These are phyloP conservation scores for Cajanus cajan DNA, from an alignment of 306 rosid species.

Conservation along the genomic window DNA sequence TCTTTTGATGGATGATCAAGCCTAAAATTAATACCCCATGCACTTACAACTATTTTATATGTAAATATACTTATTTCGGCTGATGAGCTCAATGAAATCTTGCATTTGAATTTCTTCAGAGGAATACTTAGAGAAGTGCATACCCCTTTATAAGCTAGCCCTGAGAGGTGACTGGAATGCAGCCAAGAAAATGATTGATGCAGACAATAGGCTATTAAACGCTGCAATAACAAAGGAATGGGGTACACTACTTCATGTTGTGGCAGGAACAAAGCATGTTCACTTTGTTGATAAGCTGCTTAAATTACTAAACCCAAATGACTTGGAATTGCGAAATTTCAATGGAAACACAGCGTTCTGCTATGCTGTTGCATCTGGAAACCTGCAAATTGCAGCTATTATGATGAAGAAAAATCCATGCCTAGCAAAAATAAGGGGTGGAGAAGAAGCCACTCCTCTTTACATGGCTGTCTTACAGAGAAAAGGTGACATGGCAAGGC, in stretches of 20 bases:
- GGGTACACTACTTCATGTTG: conserved; percentile 38
- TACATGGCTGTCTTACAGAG: conserved; percentile 36
- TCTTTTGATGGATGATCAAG: neutral
- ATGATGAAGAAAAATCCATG: neutral
- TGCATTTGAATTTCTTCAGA: neutral
- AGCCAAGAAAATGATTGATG: conserved; percentile 22
- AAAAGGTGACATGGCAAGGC: conserved; percentile 29
- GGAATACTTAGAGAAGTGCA: conserved; percentile 16
- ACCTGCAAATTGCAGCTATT: conserved; percentile 5
- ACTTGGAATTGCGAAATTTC: conserved; percentile 25
- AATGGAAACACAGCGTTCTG: conserved; percentile 36
- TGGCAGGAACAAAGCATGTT: conserved; percentile 32
- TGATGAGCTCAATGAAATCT: neutral
- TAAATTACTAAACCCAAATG: neutral
- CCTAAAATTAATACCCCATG: neutral
- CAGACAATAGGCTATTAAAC: neutral
- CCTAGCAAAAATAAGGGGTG: conserved; percentile 25
- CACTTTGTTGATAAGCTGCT: conserved; percentile 37
- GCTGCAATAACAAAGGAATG: conserved; percentile 33
- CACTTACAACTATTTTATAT: neutral
- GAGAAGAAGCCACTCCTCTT: conserved; percentile 28
- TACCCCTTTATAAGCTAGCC: conserved; percentile 40
- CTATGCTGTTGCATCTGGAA: conserved; percentile 35
- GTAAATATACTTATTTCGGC: neutral
- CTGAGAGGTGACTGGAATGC: conserved; percentile 38